Base-by-base conservation (phyloP, 768 basidiomycete species). In the Calvatia gigantea region DNA sequence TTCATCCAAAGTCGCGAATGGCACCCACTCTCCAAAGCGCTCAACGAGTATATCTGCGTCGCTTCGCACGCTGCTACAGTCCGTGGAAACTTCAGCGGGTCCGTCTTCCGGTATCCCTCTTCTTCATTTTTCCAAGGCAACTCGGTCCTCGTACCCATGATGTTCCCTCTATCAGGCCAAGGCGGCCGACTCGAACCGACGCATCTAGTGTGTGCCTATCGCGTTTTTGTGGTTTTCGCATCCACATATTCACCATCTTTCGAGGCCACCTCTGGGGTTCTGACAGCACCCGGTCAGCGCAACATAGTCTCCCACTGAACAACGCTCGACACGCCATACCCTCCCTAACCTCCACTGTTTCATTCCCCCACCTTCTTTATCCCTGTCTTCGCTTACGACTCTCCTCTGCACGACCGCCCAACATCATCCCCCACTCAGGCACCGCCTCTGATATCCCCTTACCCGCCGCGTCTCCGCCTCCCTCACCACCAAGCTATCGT, bases 91-190 rank as follows among this genome's bases (percentile, higher is more conserved):
- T 91, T 98, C 23, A 94, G 92, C 7, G 72, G 81, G 58, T 83
- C 77, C 67, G 69, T 87, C 42, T 97, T 98, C 72, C 87, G 94
- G 66, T 95, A 91, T 70, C 81, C 77, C 21, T 90, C 87, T 5
- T 85, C 89, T 44, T 89, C 91, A 3, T 99, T 98, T 78, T 98
- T 98, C 81, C 96, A 99, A 67, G 98, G 98, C 76, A 95, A 96
- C 66, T 85, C 91, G 6, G 89, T 96, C 37, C 82, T 98, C 27
- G 77, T 85, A 5, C 85, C 91, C 27, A 83, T 88, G 51, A 85
- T 94, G 63, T 84, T 86, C 63, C 71, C 70, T 17, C 54, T 64
- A 0, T 38, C 65, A 15, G 27, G 69, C 54, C 59, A 57, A 50
- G 41, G 48, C 61, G 56, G 41, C 64, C 50, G 48, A 50, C 58